phyloP scores from a whole-genome alignment of 306 rosid genomes.

The Malus asiatica region DNA sequence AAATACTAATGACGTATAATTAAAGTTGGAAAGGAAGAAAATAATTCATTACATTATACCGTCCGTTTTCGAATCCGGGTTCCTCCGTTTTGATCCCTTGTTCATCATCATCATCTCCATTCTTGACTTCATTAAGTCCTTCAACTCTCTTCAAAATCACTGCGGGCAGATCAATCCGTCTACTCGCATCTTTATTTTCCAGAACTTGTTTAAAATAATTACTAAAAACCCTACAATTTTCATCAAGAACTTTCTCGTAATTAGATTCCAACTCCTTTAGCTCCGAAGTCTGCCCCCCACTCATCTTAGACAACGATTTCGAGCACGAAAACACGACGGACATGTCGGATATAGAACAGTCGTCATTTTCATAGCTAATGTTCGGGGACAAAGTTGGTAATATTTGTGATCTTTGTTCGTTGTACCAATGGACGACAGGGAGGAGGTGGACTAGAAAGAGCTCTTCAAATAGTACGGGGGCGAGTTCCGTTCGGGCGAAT shows the following conservation, averaged over 20 bases:
- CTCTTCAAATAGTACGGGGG: constrained; percentile 56
- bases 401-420: constrained; percentile 45
- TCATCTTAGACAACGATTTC: constrained; percentile 62
- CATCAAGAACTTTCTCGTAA: constrained; percentile 53
- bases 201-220: constrained; percentile 48
- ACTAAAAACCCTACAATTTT: constrained; percentile 57
- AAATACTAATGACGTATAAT: background rate
- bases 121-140: background rate
- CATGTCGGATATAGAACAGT: constrained; percentile 27
- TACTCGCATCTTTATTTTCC: constrained; percentile 17
- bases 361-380: constrained; percentile 6
- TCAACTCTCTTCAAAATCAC: constrained; percentile 17
- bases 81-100: constrained; percentile 23
- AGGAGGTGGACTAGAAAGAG: constrained; percentile 64
- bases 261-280: constrained; percentile 60
- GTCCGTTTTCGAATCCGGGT: constrained; percentile 45
- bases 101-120: background rate
- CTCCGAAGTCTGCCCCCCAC: constrained; percentile 47
- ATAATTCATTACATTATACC: constrained; percentile 67
- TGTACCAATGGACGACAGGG: constrained; percentile 49
- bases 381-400: constrained; percentile 15
- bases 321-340: constrained; percentile 31
- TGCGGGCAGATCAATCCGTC: constrained; percentile 31
- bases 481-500: constrained; percentile 57
- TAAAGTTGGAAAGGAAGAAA: background rate